Evolutionary conservation across 306 rosid species (phyloP).

Genomic region (Gastrolobium bilobum): DNA sequence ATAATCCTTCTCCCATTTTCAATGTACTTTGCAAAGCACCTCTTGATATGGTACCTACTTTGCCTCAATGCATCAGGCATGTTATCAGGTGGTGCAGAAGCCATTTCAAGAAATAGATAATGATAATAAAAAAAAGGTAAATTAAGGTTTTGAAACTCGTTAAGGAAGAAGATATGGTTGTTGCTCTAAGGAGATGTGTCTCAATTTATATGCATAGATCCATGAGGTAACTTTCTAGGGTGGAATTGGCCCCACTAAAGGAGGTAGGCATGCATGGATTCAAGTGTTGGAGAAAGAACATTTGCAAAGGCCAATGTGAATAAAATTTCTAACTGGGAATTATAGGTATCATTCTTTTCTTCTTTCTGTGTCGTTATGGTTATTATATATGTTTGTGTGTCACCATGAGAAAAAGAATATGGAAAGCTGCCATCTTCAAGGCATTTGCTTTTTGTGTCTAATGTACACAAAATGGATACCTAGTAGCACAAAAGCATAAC

Average conservation of each 20-base stretch:
- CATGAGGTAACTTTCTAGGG: conserved; percentile 7
- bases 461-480: background rate
- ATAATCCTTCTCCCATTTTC: conserved; percentile 74
- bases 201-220: conserved; percentile 48
- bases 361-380: conserved; percentile 43
- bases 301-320: conserved; percentile 41
- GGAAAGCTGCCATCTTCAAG: conserved; percentile 47
- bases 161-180: conserved; percentile 32
- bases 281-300: conserved; percentile 66
- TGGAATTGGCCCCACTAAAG: conserved; percentile 38
- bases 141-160: conserved; percentile 14
- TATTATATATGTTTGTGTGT: conserved; percentile 20
- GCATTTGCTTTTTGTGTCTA: conserved; percentile 9
- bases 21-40: conserved; percentile 71
- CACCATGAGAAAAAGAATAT: conserved; percentile 48
- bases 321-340: conserved; percentile 44
- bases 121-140: background rate
- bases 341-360: conserved; percentile 74
- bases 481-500: no score
- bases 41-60: conserved; percentile 73
- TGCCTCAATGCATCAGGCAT: no score
- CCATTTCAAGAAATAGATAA: conserved; percentile 43
- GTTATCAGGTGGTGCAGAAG: conserved; percentile 55
- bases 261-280: conserved; percentile 46
- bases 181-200: conserved; percentile 23